These are phyloP conservation scores for Stephanodiscus minutulus DNA, from an alignment of 108 stramenopile species.

Conservation along the genomic window DNA sequence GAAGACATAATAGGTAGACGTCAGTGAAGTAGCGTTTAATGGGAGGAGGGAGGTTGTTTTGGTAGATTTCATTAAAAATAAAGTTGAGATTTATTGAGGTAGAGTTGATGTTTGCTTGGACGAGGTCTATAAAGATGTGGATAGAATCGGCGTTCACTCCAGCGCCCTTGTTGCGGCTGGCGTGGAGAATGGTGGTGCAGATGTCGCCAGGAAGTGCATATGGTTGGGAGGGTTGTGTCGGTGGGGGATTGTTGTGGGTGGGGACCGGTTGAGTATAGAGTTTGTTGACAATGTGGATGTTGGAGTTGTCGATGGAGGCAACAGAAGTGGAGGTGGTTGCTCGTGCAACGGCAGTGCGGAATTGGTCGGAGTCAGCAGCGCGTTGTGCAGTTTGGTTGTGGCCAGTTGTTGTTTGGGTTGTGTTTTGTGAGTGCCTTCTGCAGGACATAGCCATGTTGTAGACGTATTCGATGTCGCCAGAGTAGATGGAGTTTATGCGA, in stretches of 20 bases:
- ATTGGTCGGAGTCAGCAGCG: conserved; percentile 36
- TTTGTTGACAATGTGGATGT: neutral
- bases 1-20: too few relatives aligned
- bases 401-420: neutral
- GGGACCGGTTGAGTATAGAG: neutral
- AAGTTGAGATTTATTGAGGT: neutral
- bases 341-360: conserved; percentile 19
- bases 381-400: conserved; percentile 12
- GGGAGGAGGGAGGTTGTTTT: neutral
- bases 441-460: neutral
- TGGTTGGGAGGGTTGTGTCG: neutral
- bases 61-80: conserved; percentile 17
- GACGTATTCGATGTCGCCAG: conserved; percentile 1
- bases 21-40: too few relatives aligned
- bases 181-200: conserved; percentile 2
- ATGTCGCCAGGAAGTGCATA: conserved; percentile 19
- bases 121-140: conserved; percentile 12
- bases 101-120: neutral
- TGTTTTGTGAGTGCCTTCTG: neutral
- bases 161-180: conserved; percentile 1
- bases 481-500: neutral
- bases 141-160: conserved; percentile 9
- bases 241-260: neutral
- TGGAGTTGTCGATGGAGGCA: conserved; percentile 24
- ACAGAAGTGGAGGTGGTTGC: neutral